Evolutionary conservation across 1,139 yeast species (phyloP).

Genomic region (Zhuliangozyma parablackwelliae): DNA sequence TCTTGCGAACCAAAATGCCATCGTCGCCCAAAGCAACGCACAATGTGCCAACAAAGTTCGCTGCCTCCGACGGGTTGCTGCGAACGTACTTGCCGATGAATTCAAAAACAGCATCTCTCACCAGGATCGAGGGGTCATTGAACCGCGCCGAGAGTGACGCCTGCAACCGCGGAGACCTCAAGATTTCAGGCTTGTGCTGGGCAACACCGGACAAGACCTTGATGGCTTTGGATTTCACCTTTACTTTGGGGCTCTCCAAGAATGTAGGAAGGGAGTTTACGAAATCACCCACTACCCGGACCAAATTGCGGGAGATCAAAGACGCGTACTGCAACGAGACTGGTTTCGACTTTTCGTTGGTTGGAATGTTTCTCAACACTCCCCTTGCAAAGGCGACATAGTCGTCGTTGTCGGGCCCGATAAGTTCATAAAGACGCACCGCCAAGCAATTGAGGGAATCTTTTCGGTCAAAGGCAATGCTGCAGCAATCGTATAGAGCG

Average conservation of each 20-base stretch:
- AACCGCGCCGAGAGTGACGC: conserved; percentile 49
- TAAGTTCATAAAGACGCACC: not conserved
- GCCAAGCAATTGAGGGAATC: conserved; percentile 3
- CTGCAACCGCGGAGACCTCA: conserved; percentile 48
- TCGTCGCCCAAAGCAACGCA: conserved; percentile 52
- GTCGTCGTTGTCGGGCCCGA: no score
- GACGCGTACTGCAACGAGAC: no score
- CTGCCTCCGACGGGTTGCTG: conserved; percentile 39
- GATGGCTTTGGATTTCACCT: conserved; percentile 61
- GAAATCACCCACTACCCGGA: conserved; percentile 49
- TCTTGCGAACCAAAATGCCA: conserved; percentile 61
- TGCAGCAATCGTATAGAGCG: conserved; percentile 2
- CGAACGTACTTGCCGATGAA: conserved; percentile 51
- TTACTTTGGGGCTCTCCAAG: conserved; percentile 51
- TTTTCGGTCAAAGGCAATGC: conserved; percentile 3
- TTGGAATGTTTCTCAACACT: no score
- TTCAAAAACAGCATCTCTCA: conserved; percentile 72
- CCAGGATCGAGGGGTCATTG: conserved; percentile 61
- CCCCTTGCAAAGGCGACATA: no score
- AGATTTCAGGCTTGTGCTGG: conserved; percentile 46
- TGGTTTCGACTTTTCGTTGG: no score
- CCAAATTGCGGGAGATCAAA: conserved; percentile 13
- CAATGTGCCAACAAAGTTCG: conserved; percentile 47
- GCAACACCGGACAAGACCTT: conserved; percentile 46
- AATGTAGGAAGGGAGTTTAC: conserved; percentile 44